Conservation (phyloP, 129 eudicot species). For the Ambrosia trifida region DNA sequence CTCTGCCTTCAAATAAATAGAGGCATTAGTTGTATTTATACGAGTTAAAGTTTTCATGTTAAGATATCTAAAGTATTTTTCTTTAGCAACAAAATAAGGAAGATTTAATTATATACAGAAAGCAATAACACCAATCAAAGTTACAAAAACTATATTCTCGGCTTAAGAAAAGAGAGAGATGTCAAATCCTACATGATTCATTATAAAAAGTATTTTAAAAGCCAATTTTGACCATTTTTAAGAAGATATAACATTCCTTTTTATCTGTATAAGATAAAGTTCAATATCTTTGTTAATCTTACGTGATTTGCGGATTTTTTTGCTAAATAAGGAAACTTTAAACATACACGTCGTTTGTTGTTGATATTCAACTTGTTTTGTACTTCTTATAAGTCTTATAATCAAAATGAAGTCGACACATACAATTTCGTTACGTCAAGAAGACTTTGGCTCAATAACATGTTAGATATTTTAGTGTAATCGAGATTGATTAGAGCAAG, state of each 20-base stretch:
- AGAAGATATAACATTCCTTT: background rate
- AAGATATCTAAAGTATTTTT: too few species aligned
- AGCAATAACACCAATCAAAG: background rate
- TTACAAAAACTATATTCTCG: background rate
- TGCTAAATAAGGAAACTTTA: slow-evolving; percentile 12
- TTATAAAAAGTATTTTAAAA: background rate
- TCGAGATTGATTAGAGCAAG: too few species aligned
- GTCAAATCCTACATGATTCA: background rate
- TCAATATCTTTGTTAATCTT: background rate
- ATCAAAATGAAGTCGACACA: background rate
- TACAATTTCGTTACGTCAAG: too few species aligned
- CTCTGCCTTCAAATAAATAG: background rate
- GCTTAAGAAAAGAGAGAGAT: background rate
- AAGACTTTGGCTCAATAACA: too few species aligned
- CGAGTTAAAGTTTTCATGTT: too few species aligned
- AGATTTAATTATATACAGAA: too few species aligned
- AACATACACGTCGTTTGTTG: slow-evolving; percentile 8
- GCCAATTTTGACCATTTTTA: background rate
- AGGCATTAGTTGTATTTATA: background rate
- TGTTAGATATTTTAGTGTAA: too few species aligned
- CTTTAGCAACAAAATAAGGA: too few species aligned
- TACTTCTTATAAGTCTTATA: background rate
- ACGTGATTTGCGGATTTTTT: slow-evolving; percentile 15
- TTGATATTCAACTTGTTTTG: slow-evolving; percentile 1
- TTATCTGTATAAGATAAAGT: background rate